A percentile compares a stretch with the other conserved stretches of the same genome.
These are phyloP conservation scores for Polyporus arcularius DNA, from an alignment of 768 basidiomycete species.

Conservation along the genomic window DNA sequence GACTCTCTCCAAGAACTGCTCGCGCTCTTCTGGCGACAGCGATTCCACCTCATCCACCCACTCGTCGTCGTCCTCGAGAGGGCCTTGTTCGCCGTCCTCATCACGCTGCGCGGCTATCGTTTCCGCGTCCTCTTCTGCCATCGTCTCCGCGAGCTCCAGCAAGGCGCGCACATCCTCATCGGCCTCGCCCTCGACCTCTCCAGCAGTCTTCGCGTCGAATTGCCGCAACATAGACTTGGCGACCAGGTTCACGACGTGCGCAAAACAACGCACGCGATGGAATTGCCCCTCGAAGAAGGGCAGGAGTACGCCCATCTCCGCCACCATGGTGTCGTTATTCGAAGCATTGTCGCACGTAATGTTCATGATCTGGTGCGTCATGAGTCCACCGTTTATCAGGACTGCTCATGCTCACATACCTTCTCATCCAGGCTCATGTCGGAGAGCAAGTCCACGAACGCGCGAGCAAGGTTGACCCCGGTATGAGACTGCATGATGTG, in stretches of 20 bases:
- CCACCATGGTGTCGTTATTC: slow-evolving; percentile 5
- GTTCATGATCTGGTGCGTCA: background rate
- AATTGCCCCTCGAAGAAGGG: slow-evolving; percentile 5
- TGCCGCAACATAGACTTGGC: slow-evolving; percentile 10
- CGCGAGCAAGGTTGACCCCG: too few species aligned
- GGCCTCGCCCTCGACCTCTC: background rate
- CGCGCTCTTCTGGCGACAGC: background rate
- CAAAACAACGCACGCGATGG: slow-evolving; percentile 17
- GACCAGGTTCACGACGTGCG: slow-evolving; percentile 22
- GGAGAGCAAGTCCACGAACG: too few species aligned
- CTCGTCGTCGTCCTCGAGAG: background rate
- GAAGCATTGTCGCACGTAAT: background rate
- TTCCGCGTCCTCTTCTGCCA: background rate
- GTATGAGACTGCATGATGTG: too few species aligned
- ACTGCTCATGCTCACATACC: too few species aligned
- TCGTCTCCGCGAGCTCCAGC: background rate
- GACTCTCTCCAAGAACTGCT: background rate
- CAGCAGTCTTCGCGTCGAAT: background rate
- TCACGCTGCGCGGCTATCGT: background rate
- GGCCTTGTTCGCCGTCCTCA: background rate
- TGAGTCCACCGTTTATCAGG: too few species aligned
- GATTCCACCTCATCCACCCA: background rate
- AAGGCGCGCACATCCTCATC: background rate
- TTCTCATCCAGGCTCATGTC: too few species aligned
- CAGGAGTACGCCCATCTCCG: background rate